phyloP scores from a whole-genome alignment of 164 flowering plant genomes.

The Magnolia changhungtana region DNA sequence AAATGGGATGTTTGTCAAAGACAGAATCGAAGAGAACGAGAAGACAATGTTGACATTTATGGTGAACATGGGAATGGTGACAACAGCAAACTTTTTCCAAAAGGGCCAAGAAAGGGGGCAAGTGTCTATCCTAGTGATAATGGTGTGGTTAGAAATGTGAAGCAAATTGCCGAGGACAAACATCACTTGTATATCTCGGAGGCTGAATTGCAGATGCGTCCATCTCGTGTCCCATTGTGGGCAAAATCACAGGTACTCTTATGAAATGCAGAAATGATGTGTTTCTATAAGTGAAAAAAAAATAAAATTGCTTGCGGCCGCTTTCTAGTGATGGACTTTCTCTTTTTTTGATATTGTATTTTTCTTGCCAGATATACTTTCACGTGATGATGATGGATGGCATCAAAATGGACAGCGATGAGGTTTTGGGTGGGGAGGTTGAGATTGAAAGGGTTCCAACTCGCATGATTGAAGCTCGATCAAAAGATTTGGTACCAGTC shows the following conservation, averaged over 20 bases:
- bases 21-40: constrained; percentile 48
- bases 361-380: constrained; percentile 52
- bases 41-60: constrained; percentile 61
- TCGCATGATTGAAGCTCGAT: constrained; percentile 58
- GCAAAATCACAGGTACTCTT: constrained; percentile 57
- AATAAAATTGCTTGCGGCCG: background rate
- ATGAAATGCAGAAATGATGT: background rate
- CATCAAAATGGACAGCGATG: constrained; percentile 21
- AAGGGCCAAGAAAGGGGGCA: constrained; percentile 26
- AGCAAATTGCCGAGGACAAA: constrained; percentile 39
- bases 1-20: constrained; percentile 80
- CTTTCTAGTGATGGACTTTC: background rate
- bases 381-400: constrained; percentile 44
- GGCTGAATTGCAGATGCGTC: constrained; percentile 74
- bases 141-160: constrained; percentile 21
- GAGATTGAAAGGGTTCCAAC: constrained; percentile 60
- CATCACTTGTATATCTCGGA: constrained; percentile 64
- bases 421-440: constrained; percentile 43
- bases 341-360: constrained; percentile 4
- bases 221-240: constrained; percentile 55
- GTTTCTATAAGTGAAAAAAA: background rate
- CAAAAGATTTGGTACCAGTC: constrained; percentile 60
- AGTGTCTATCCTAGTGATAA: constrained; percentile 18
- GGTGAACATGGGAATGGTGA: constrained; percentile 56
- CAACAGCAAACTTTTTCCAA: constrained; percentile 40